Evolutionary conservation across 495 filamentous ascomycete species (phyloP).

Genomic region (Neurospora sp.): DNA sequence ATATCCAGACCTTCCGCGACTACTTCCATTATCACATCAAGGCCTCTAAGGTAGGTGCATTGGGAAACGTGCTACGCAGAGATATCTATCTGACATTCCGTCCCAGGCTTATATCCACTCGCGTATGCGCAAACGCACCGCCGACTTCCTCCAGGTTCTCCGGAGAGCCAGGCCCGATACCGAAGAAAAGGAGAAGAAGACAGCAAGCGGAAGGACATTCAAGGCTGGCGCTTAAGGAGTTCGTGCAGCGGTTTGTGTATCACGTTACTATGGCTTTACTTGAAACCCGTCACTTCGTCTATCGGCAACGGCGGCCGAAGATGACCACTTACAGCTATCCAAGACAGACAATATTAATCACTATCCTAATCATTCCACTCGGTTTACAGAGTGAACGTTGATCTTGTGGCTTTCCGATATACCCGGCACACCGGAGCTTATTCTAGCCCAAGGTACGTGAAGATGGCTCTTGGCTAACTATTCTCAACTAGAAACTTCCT

Average conservation of each 20-base stretch:
- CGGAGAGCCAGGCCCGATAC: constrained; percentile 86
- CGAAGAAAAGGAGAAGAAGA: constrained; percentile 97
- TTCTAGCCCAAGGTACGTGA: not conserved
- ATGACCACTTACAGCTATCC: not conserved
- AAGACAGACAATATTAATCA: not conserved
- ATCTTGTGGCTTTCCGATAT: not conserved
- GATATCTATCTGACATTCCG: not conserved
- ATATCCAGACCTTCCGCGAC: constrained; percentile 99
- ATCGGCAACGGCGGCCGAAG: not conserved
- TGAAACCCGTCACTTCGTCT: not conserved
- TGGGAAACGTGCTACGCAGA: not conserved
- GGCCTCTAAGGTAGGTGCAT: constrained; percentile 53
- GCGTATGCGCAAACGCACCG: constrained; percentile 90
- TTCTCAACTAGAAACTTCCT: not conserved
- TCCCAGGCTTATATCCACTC: constrained; percentile 90
- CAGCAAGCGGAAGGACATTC: constrained; percentile 92
- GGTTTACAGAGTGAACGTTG: not conserved
- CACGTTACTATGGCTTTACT: not conserved
- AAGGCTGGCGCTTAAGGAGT: constrained; percentile 34
- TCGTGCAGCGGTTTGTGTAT: not conserved
- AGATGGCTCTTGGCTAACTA: not conserved
- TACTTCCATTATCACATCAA: constrained; percentile 99
- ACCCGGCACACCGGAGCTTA: no score
- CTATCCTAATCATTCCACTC: not conserved
- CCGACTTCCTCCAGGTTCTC: constrained; percentile 95